These are phyloP conservation scores for Flagelloscypha sp. DNA, from an alignment of 768 basidiomycete genomes.

Conservation along the genomic window DNA sequence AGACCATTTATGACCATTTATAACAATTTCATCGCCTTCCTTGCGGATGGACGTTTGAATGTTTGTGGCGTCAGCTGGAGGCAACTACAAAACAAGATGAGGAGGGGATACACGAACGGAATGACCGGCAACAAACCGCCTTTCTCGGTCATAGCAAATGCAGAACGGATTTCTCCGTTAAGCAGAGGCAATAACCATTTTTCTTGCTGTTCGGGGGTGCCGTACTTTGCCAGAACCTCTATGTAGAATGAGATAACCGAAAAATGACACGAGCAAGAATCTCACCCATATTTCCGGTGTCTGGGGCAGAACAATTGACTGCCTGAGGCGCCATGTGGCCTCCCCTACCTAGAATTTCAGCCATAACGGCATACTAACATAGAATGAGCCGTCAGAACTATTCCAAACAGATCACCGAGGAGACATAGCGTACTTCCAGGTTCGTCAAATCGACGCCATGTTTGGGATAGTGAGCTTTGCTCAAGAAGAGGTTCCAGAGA, in stretches of 20 bases:
- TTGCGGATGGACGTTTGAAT: conserved; percentile 79
- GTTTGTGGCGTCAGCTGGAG: conserved; percentile 95
- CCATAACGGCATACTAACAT: conserved; percentile 88
- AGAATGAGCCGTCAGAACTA: conserved; percentile 1
- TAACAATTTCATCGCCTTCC: conserved; percentile 82
- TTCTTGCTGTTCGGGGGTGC: conserved; percentile 83
- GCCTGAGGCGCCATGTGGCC: conserved; percentile 78
- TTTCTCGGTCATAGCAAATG: conserved; percentile 97
- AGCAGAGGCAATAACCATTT: conserved; percentile 84
- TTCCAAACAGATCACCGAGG: not conserved
- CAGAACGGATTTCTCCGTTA: conserved; percentile 87
- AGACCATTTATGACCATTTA: conserved; percentile 96
- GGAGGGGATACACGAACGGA: conserved; percentile 1
- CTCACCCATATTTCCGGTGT: conserved; percentile 97
- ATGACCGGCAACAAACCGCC: conserved; percentile 45
- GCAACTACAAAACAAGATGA: conserved; percentile 44
- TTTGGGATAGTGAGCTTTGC: conserved; percentile 87
- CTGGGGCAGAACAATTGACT: conserved; percentile 92
- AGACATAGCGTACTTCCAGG: conserved; percentile 59
- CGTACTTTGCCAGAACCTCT: conserved; percentile 97
- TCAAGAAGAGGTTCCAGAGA: conserved; percentile 96
- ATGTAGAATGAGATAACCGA: not conserved
- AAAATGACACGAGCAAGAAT: conserved; percentile 2
- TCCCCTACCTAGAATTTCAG: conserved; percentile 85
- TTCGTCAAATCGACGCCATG: conserved; percentile 87